Conservation (phyloP, 2,329 filamentous ascomycete genomes). For the Fusarium nodosum region DNA sequence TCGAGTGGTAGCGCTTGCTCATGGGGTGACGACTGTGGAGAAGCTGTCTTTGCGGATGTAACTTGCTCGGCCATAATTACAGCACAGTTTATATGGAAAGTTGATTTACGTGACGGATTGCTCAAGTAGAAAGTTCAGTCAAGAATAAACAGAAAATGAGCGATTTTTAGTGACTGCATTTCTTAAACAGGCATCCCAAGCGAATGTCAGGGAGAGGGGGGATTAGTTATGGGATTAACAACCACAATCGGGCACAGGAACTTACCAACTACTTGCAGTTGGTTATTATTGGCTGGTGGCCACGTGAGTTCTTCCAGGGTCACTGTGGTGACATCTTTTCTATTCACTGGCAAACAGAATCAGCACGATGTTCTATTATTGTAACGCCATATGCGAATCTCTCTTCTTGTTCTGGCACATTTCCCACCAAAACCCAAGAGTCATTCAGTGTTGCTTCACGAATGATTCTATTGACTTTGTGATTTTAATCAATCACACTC, state of each 20-base stretch:
- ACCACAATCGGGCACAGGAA: neutral
- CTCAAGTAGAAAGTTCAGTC: too few relatives aligned
- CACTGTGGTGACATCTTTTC: neutral
- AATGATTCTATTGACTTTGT: neutral
- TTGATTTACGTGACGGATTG: neutral
- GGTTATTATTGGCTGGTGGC: neutral
- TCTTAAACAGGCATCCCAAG: slow-evolving; percentile 2
- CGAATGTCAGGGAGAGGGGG: neutral
- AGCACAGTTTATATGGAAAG: neutral
- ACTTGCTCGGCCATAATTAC: neutral
- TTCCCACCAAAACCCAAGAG: neutral
- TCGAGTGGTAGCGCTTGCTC: slow-evolving; percentile 6
- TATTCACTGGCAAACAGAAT: neutral
- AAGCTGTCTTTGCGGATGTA: neutral
- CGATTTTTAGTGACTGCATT: slow-evolving; percentile 1
- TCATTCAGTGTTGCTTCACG: neutral
- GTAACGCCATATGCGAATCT: too few relatives aligned
- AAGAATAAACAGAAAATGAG: slow-evolving; percentile 1
- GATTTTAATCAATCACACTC: neutral
- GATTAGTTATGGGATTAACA: neutral
- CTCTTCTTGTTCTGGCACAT: neutral
- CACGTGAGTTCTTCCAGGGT: too few relatives aligned
- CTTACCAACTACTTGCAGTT: neutral
- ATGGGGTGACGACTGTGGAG: neutral
- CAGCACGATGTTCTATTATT: neutral